phyloP scores from a whole-genome alignment of 495 filamentous ascomycete species.

The Aspergillus funiculosus region DNA sequence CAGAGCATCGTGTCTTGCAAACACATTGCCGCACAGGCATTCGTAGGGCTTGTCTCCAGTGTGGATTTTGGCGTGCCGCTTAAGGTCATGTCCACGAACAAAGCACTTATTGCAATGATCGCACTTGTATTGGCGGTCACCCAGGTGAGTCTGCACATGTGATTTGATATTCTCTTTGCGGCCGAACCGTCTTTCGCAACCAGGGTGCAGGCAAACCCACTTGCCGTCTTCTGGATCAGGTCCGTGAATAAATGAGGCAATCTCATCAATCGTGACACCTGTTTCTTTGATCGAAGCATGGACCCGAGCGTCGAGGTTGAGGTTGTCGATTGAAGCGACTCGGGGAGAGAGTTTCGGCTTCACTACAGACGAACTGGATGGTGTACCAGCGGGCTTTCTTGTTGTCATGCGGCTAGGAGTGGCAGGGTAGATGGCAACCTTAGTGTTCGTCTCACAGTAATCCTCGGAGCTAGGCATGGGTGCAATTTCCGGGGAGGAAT shows the following conservation, averaged over 20 bases:
- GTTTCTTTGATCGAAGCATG: constrained; percentile 58
- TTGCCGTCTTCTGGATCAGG: constrained; percentile 66
- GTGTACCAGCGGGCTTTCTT: constrained; percentile 11
- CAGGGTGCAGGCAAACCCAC: constrained; percentile 78
- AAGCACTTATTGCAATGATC: constrained; percentile 88
- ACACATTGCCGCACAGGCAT: constrained; percentile 84
- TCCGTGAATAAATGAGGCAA: constrained; percentile 75
- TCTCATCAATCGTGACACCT: constrained; percentile 80
- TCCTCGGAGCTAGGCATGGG: constrained; percentile 38
- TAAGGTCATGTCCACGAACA: constrained; percentile 93
- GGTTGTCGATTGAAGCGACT: constrained; percentile 38
- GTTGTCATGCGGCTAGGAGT: constrained; percentile 22
- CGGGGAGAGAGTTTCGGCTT: constrained; percentile 32
- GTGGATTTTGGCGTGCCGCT: constrained; percentile 95
- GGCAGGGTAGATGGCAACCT: constrained; percentile 26
- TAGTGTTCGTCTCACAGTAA: constrained; percentile 22
- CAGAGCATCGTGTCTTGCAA: constrained; percentile 89
- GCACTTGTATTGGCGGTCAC: constrained; percentile 88
- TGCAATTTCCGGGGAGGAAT: constrained; percentile 42
- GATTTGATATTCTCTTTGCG: constrained; percentile 97
- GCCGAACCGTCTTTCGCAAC: constrained; percentile 79
- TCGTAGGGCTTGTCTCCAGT: constrained; percentile 87
- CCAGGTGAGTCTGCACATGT: constrained; percentile 94
- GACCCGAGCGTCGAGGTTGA: constrained; percentile 43
- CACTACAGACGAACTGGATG: constrained; percentile 26